Evolutionary conservation across 106 monocot species (phyloP).

Genomic region (Triglochin maritima): DNA sequence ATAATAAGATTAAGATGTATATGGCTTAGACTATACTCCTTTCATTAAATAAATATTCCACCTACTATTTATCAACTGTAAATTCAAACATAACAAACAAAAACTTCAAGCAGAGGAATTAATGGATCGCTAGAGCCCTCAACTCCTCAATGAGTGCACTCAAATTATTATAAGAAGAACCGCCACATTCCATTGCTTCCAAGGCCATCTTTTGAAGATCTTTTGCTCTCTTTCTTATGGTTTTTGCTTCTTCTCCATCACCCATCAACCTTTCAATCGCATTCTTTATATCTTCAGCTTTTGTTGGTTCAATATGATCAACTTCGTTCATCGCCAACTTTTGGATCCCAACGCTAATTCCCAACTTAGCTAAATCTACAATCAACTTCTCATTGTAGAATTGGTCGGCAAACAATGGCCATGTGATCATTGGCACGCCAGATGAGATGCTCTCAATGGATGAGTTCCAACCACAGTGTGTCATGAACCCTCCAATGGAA

Average conservation of each 20-base stretch:
- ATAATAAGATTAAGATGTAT: too few species aligned
- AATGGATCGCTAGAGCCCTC: too few species aligned
- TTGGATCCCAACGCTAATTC: neutral
- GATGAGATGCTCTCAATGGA: constrained; percentile 29
- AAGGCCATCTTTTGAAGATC: neutral
- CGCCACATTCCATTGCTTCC: neutral
- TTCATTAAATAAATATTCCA: too few species aligned
- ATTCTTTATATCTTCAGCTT: neutral
- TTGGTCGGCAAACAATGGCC: constrained; percentile 7
- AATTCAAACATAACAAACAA: too few species aligned
- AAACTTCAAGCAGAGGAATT: too few species aligned
- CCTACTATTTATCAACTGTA: too few species aligned
- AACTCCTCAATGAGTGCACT: neutral
- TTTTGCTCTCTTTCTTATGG: neutral
- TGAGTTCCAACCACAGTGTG: constrained; percentile 77
- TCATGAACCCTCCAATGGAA: constrained; percentile 30
- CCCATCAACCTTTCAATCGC: neutral
- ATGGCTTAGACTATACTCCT: too few species aligned
- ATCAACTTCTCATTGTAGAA: constrained; percentile 16
- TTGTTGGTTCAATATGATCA: neutral
- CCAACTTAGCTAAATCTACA: neutral
- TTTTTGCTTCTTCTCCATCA: neutral
- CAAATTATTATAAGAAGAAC: neutral
- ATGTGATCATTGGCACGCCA: constrained; percentile 10
- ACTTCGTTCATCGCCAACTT: neutral